Evolutionary conservation across 306 rosid species (phyloP), one percentile per base, ranked within the genome.

Genomic region (Quercus mongolica): DNA sequence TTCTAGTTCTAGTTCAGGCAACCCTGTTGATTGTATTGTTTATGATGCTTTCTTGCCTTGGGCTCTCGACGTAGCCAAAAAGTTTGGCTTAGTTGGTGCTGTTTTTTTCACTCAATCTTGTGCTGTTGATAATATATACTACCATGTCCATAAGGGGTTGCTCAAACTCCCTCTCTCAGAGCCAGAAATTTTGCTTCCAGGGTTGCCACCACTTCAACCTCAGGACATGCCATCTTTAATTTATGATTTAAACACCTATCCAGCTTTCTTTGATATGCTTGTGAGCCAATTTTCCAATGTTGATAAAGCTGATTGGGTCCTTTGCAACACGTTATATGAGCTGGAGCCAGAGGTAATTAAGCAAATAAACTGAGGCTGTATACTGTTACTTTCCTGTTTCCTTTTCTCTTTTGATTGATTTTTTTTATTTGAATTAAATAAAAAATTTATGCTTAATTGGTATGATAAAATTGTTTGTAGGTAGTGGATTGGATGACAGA

Each of bases 241-340:
- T 25, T 28, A 30, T 1, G 51, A 63, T 3, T 73, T 81, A 17
- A 79, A 78, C 3, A 76, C 76, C 20, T 89, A 87, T 73, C 94
- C 94, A 0, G 84, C 87, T 23, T 86, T 86, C 82, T 80, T 84
- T 77, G 64, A 81, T 0, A 4, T 86, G 88, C 71, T 88, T 52
- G 58, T 89, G 85, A 89, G 73, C 69, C 94, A 90, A 51, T 89
- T 76, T 28, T 81, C 83, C 19, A 90, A 89, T 51, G 38, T 72
- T 12, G 75, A 86, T 44, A 41, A 86, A 76, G 93, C 92, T 55
- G 92, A 89, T 79, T 62, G 86, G 64, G 1, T 86, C 65, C 85
- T 92, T 74, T 86, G 84, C 84, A 92, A 89, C 69, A 81, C 94
- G 35, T 82, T 90, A 80, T 83, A 88, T 75, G 82, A 83, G 84